phyloP scores from a whole-genome alignment of 2,329 filamentous ascomycete species.

The Aurifilum marmelostoma region DNA sequence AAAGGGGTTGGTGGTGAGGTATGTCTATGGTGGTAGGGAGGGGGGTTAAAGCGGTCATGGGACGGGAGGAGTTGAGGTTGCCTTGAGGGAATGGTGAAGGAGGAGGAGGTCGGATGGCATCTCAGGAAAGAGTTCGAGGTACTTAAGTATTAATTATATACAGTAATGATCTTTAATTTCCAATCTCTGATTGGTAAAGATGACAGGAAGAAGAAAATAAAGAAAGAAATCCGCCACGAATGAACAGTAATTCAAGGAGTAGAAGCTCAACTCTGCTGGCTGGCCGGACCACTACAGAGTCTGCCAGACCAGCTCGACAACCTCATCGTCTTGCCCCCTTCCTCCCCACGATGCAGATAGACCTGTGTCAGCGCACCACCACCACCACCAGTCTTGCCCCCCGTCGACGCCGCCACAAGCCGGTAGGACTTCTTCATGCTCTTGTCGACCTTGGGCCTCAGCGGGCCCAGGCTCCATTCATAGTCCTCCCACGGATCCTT shows the following conservation, averaged over 20 bases:
- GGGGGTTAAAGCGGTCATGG: slow-evolving; percentile 41
- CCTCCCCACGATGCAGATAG: slow-evolving; percentile 51
- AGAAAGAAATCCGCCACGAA: too few relatives aligned
- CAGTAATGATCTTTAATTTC: too few relatives aligned
- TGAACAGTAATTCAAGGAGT: background rate
- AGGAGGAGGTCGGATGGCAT: background rate
- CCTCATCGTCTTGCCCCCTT: slow-evolving; percentile 48
- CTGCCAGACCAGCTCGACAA: slow-evolving; percentile 53
- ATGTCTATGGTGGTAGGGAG: slow-evolving; percentile 44
- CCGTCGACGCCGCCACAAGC: slow-evolving; percentile 47
- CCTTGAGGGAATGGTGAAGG: slow-evolving; percentile 32
- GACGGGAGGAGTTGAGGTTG: slow-evolving; percentile 41
- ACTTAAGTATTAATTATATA: too few relatives aligned
- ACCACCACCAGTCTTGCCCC: slow-evolving; percentile 37
- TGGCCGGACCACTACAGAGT: background rate
- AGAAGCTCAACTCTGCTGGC: background rate
- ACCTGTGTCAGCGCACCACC: slow-evolving; percentile 52
- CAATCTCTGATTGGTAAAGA: too few relatives aligned
- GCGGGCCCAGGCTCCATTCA: slow-evolving; percentile 56
- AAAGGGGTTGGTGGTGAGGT: slow-evolving; percentile 52
- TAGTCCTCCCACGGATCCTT: slow-evolving; percentile 48
- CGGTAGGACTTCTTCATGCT: slow-evolving; percentile 55
- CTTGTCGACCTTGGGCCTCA: slow-evolving; percentile 42
- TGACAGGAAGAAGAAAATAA: too few relatives aligned
- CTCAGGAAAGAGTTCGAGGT: too few relatives aligned